Conservation (phyloP, 2,329 filamentous ascomycete genomes). For the Teratosphaeriaceae sp. region DNA sequence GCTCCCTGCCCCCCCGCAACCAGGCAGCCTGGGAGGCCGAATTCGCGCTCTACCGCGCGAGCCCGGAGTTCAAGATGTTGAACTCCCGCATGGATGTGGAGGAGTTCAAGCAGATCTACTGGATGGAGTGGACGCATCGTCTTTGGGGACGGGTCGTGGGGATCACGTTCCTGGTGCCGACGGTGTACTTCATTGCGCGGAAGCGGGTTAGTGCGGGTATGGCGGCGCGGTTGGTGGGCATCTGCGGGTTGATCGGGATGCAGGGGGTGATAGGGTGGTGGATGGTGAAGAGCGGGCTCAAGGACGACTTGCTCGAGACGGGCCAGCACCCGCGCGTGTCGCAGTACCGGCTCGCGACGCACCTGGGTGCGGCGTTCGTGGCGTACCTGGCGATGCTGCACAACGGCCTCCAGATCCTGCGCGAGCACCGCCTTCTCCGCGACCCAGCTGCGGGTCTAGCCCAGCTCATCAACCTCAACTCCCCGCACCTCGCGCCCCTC, state of each 20-base stretch:
- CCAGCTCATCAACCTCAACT: constrained; percentile 54
- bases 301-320: constrained; percentile 89
- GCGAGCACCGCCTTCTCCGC: constrained; percentile 64
- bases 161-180: constrained; percentile 79
- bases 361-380: constrained; percentile 82
- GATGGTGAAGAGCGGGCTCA: constrained; percentile 97
- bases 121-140: constrained; percentile 97
- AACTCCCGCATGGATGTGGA: constrained; percentile 88
- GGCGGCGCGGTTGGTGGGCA: constrained; percentile 70
- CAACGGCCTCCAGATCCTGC: constrained; percentile 77
- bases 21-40: constrained; percentile 82
- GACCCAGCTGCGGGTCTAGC: constrained; percentile 54
- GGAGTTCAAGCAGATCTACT: constrained; percentile 99
- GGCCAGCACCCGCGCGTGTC: constrained; percentile 87
- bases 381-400: constrained; percentile 95
- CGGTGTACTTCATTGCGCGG: constrained; percentile 78
- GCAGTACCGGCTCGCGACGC: constrained; percentile 86
- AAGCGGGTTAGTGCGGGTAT: constrained; percentile 72
- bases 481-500: constrained; percentile 65
- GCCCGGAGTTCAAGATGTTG: constrained; percentile 84
- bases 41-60: constrained; percentile 85
- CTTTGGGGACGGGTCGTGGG: constrained; percentile 92
- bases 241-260: constrained; percentile 84
- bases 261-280: constrained; percentile 97
- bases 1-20: constrained; percentile 76